Conservation (phyloP, 305 asterid genomes). For the Ajuga reptans region DNA sequence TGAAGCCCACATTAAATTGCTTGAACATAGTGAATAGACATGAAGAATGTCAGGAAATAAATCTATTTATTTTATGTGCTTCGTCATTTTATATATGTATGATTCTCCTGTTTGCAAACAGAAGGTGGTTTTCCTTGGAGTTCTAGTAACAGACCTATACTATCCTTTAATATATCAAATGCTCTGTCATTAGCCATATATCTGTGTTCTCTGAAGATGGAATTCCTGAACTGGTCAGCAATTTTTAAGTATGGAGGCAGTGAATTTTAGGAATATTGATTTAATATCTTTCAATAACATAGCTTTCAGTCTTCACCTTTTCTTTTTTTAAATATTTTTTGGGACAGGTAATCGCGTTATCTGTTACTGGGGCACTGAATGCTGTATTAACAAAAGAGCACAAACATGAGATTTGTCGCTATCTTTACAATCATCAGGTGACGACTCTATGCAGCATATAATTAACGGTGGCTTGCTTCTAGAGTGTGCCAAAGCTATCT, state of each 20-base stretch:
- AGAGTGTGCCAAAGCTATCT: slow-evolving; percentile 5
- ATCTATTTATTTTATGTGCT: neutral
- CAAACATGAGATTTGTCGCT: slow-evolving; percentile 78
- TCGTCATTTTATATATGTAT: neutral
- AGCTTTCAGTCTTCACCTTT: neutral
- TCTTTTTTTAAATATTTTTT: slow-evolving; percentile 10
- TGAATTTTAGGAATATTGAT: neutral
- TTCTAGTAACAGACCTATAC: neutral
- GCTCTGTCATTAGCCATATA: neutral
- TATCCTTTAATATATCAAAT: neutral
- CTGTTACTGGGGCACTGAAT: slow-evolving; percentile 79
- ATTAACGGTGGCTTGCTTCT: neutral
- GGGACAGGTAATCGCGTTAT: slow-evolving; percentile 62
- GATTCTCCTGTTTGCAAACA: neutral
- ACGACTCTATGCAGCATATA: slow-evolving; percentile 13
- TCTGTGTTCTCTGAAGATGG: neutral
- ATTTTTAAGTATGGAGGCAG: slow-evolving; percentile 2
- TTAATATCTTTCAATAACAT: neutral
- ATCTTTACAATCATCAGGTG: slow-evolving; percentile 95
- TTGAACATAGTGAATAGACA: neutral
- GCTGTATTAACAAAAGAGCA: slow-evolving; percentile 75
- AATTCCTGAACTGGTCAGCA: slow-evolving; percentile 3
- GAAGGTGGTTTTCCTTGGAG: neutral
- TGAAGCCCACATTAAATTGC: neutral
- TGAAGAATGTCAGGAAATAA: neutral